Percentiles rank a stretch among this genome's conserved stretches.
Evolutionary conservation across 768 basidiomycete genomes (phyloP).

Genomic region (Clavaria fumosa): DNA sequence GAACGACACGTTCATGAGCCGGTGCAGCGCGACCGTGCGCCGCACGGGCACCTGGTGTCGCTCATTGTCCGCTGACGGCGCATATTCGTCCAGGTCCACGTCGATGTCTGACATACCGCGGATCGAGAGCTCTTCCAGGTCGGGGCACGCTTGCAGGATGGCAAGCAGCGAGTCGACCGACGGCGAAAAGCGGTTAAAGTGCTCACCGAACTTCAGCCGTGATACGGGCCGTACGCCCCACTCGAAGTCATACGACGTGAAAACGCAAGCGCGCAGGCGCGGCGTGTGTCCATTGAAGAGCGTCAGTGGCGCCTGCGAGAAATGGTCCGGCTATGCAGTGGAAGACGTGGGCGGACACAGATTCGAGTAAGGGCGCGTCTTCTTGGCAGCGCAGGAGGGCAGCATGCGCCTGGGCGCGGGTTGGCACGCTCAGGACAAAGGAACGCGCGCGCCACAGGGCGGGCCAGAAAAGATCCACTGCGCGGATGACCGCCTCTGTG

Average conservation of each 20-base stretch:
- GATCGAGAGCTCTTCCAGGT: slow-evolving; percentile 61
- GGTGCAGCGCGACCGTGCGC: slow-evolving; percentile 37
- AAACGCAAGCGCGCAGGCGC: slow-evolving; percentile 51
- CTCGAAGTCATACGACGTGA: slow-evolving; percentile 76
- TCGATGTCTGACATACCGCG: slow-evolving; percentile 70
- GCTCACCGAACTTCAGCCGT: slow-evolving; percentile 58
- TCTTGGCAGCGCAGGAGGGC: slow-evolving; percentile 60
- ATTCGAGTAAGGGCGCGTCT: slow-evolving; percentile 61
- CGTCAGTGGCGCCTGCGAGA: slow-evolving; percentile 41
- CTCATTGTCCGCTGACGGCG: too few species aligned
- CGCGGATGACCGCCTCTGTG: slow-evolving; percentile 51
- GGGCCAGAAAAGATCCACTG: slow-evolving; percentile 70
- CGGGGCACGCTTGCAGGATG: slow-evolving; percentile 58
- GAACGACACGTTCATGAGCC: slow-evolving; percentile 51
- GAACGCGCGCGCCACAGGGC: slow-evolving; percentile 63
- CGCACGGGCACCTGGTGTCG: too few species aligned
- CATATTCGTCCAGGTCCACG: slow-evolving; percentile 24
- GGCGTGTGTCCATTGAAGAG: slow-evolving; percentile 68
- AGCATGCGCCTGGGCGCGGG: slow-evolving; percentile 61
- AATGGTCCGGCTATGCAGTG: slow-evolving; percentile 69
- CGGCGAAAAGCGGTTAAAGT: slow-evolving; percentile 64
- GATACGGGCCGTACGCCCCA: slow-evolving; percentile 54
- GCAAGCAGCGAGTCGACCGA: slow-evolving; percentile 47
- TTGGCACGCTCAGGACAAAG: slow-evolving; percentile 63
- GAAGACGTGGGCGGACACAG: slow-evolving; percentile 53